Base-by-base conservation (phyloP, 2,329 filamentous ascomycete species). In the Sarocladium brachiariae region DNA sequence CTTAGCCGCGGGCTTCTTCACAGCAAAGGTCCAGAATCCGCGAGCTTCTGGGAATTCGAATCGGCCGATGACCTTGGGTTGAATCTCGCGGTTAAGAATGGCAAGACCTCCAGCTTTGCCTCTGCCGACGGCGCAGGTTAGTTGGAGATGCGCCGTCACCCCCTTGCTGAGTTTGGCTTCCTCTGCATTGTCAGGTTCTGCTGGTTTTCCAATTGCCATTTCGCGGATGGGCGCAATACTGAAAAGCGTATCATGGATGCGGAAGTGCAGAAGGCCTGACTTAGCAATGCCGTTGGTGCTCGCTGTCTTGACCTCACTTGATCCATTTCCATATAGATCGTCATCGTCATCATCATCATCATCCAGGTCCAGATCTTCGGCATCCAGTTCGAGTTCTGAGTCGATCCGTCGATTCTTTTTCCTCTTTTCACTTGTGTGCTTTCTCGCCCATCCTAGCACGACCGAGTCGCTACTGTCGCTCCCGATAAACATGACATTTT, bases 381-480 rank as follows among this genome's bases (percentile, higher is more conserved):
- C 66, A 18, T 77, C 75, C 19, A 75, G 58, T 8, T 24, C 52
- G 24, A 77, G 57, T 10, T 74, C 68, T 3, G 79, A 70, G 46
- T 84, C 83, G 3, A 78, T 61, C 6, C 78, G 64, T 37, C 83
- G 78, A 21, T 78, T 75, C 57, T 83, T 83, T 57, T 80, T 86
- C 50, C 82, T 81, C 58, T 83, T 84, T 48, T 78, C 78, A 53
- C 82, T 78, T 10, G 72, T 69, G 50, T 83, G 77, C 57, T 84
- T 86, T 55, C 80, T 78, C 33, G 80, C 82, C 86, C 90, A 96
- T 19, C 87, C 85, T 23, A 99, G 64, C 3, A 99, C 75, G 1
- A 88, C 65, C 0, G 92, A 95, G 57, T 97, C 88, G 8, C 83
- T 79, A 51, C 85, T 80, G 61, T 95, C 89, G 60, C 89, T 95